Conservation (phyloP, 2,329 filamentous ascomycete genomes). For the Penicillium sp. region DNA sequence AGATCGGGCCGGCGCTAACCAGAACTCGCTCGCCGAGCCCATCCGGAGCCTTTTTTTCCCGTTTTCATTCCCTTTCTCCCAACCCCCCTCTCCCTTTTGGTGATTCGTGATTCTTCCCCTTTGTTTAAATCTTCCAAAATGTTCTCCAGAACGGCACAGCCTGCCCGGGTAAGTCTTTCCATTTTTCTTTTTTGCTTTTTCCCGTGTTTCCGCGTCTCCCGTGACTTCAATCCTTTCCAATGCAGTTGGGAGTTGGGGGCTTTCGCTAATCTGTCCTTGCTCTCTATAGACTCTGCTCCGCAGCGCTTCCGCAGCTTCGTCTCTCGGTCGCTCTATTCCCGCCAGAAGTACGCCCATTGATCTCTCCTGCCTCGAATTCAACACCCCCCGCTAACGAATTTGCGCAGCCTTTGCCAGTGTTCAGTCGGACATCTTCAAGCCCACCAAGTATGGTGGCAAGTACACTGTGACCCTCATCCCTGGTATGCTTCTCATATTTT, state of each 20-base stretch:
- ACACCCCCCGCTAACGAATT: slow-evolving; percentile 15
- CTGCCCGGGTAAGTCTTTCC: slow-evolving; percentile 35
- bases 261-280: slow-evolving; percentile 29
- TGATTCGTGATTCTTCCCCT: slow-evolving; percentile 8
- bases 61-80: slow-evolving; percentile 17
- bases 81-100: slow-evolving; percentile 6
- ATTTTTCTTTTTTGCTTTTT: slow-evolving; percentile 32
- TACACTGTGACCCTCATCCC: slow-evolving; percentile 98
- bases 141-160: slow-evolving; percentile 37
- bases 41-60: slow-evolving; percentile 31
- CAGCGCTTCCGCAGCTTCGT: slow-evolving; percentile 43
- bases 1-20: slow-evolving; percentile 18
- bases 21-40: slow-evolving; percentile 24
- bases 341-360: slow-evolving; percentile 43
- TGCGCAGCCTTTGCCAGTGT: slow-evolving; percentile 62
- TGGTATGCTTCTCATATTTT: slow-evolving; percentile 46
- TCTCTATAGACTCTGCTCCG: slow-evolving; percentile 48
- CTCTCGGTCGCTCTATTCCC: slow-evolving; percentile 43
- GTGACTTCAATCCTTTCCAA: neutral
- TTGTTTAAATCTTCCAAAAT: slow-evolving; percentile 25
- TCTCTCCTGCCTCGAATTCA: neutral
- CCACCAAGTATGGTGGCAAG: slow-evolving; percentile 96
- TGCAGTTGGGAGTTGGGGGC: neutral
- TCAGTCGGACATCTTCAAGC: slow-evolving; percentile 95
- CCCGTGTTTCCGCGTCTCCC: slow-evolving; percentile 35